Evolutionary conservation across 2,329 filamentous ascomycete species (phyloP).

Genomic region (Beauveria sp.): DNA sequence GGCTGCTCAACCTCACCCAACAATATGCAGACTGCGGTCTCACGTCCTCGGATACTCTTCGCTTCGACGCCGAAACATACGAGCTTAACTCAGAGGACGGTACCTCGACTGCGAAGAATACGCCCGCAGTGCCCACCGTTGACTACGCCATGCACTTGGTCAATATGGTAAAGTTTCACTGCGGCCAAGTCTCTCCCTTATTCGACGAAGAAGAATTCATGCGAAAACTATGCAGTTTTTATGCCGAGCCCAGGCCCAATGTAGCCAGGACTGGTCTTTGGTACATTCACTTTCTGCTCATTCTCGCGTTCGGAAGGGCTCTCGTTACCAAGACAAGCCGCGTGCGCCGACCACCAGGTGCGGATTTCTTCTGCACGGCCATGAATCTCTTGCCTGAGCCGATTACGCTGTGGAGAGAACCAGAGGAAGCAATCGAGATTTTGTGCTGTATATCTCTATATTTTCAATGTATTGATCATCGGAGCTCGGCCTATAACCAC

Average conservation of each 20-base stretch:
- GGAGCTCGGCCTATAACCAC: too few species aligned
- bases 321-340: too few species aligned
- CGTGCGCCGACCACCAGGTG: too few species aligned
- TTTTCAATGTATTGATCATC: too few species aligned
- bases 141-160: background rate
- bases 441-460: too few species aligned
- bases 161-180: background rate
- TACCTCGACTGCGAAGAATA: background rate
- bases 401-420: too few species aligned
- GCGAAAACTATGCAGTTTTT: background rate
- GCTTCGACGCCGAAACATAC: background rate
- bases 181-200: background rate
- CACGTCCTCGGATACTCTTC: background rate
- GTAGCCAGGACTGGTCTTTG: too few species aligned
- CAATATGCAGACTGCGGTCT: background rate
- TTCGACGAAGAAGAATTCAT: background rate
- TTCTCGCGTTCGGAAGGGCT: too few species aligned
- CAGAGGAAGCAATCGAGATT: too few species aligned
- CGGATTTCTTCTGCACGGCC: too few species aligned
- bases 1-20: background rate
- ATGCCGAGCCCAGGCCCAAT: background rate
- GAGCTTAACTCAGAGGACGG: background rate
- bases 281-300: too few species aligned
- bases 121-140: background rate
- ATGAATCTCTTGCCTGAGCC: too few species aligned